Evolutionary conservation across 2,329 filamentous ascomycete genomes (phyloP), one percentile per base, ranked within the genome.

Genomic region (Colletotrichum karsti): DNA sequence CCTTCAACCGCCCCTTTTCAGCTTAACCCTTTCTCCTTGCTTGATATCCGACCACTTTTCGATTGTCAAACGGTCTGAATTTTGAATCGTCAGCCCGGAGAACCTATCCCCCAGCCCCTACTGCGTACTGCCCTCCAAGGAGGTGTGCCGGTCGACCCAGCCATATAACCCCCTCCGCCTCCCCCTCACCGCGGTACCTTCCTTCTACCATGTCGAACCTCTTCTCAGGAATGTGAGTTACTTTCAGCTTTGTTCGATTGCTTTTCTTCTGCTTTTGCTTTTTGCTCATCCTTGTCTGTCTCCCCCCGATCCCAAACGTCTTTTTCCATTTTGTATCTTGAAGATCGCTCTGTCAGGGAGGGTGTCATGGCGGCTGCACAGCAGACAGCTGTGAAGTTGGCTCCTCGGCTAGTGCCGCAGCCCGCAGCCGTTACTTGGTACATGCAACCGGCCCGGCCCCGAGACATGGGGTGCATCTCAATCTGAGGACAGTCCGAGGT

Each of bases 181-280:
- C 71, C 65, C 65, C 60, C 65, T 68, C 65, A 68, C 65, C 54
- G 64, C 60, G 60, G 46, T 24, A 59, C 26, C 13, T 48, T 69
- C 18, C 71, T 61, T 63, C 72, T 73, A 81, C 74, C 76, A 89
- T 88, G 86, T 88, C 87, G 73, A 88, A 88, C 80, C 80, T 89
- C 74, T 88, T 89, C 77, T 88, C 86, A 74, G 86, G 87, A 79
- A 88, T 89, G 87, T 89, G 82, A 86, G 87, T 87, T 70, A 63
- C 69, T 59, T 62, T 54, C 41, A 30, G n/a, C 59, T 48, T 30
- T 59, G 37, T 26, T 54, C 71, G 68, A 66, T 65, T 69, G 58
- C 46, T 26, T 24, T 50, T 55, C 46, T 51, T 44, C 60, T 61
- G 33, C 10, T 33, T 63, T 62, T 44, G 30, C 44, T 56, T 30